These are phyloP conservation scores for Hypoxylon subgilvum DNA, from an alignment of 495 filamentous ascomycete genomes.

Conservation along the genomic window DNA sequence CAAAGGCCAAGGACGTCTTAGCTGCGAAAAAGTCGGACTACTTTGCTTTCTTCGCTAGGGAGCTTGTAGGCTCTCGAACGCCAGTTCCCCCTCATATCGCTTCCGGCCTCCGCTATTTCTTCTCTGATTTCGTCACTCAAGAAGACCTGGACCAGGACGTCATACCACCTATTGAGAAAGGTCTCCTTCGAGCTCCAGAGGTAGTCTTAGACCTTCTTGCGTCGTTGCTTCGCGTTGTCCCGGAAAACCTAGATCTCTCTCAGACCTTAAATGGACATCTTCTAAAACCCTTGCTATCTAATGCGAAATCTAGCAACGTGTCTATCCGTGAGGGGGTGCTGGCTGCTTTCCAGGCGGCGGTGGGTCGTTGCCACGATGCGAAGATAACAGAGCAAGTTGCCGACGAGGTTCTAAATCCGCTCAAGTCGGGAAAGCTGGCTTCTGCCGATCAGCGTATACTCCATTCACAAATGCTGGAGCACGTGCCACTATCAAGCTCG, in stretches of 20 bases:
- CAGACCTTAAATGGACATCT: constrained; percentile 70
- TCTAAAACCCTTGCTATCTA: constrained; percentile 83
- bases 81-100: constrained; percentile 74
- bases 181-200: constrained; percentile 86
- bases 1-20: constrained; percentile 62
- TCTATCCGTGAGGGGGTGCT: constrained; percentile 76
- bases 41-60: constrained; percentile 79
- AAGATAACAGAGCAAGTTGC: constrained; percentile 65
- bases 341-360: constrained; percentile 68
- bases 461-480: constrained; percentile 76
- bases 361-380: constrained; percentile 65
- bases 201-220: constrained; percentile 80
- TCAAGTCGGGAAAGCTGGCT: constrained; percentile 81
- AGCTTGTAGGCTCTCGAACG: constrained; percentile 80
- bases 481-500: constrained; percentile 61
- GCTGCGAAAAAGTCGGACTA: constrained; percentile 70
- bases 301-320: constrained; percentile 85
- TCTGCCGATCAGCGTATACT: constrained; percentile 79
- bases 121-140: constrained; percentile 70
- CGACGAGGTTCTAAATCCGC: constrained; percentile 75
- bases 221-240: constrained; percentile 70
- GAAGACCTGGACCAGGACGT: constrained; percentile 79
- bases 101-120: constrained; percentile 80
- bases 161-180: constrained; percentile 83
- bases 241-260: constrained; percentile 75